Evolutionary conservation across 2,329 filamentous ascomycete genomes (phyloP), one percentile per base, ranked within the genome.

Genomic region (Didymella glomerata): DNA sequence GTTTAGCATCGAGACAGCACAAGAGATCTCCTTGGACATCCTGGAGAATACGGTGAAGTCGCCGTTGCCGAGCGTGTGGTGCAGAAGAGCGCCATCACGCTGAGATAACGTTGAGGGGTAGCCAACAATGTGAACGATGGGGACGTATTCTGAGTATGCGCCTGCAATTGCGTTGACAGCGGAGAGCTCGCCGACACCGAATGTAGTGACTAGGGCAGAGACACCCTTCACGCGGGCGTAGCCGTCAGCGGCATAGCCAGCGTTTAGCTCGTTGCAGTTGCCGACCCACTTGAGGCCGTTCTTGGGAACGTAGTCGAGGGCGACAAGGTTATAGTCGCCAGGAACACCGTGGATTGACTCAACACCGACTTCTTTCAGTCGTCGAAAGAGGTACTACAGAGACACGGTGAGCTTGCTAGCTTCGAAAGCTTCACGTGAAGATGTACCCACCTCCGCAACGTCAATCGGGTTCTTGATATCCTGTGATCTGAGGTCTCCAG

Each of bases 21-120:
- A 90, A 1, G 91, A 91, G 67, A 96, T 87, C 49, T 86, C 78
- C 46, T 84, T 81, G 74, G 84, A 90, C 89, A 96, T 96, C 71
- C 91, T 86, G 66, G 87, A 84, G 76, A 96, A 96, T 54, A 92
- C 90, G 61, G 90, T 88, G 78, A 91, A 96, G 78, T 96, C 89
- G 59, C 92, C 80, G 68, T 81, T 80, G 42, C 80, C 80, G 28
- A 81, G 76, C 0, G 79, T 81, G 66, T 82, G 81, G 61, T 83
- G 81, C 14, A 83, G 71, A 3, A 81, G 72, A 46, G 77, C 74
- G 41, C 78, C 76, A 61, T 77, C 73, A 44, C 73, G 72, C 66
- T 81, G 78, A 1, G 77, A 75, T 5, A 66, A 41, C 11, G 77
- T 80, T 11, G 77, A 77, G 1, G 80, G 80, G 38, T 78, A 78